A percentile compares a stretch with the other conserved stretches of the same genome.
Conservation (phyloP, 805 yeast genomes). For the Pichia gijzeniarum region DNA sequence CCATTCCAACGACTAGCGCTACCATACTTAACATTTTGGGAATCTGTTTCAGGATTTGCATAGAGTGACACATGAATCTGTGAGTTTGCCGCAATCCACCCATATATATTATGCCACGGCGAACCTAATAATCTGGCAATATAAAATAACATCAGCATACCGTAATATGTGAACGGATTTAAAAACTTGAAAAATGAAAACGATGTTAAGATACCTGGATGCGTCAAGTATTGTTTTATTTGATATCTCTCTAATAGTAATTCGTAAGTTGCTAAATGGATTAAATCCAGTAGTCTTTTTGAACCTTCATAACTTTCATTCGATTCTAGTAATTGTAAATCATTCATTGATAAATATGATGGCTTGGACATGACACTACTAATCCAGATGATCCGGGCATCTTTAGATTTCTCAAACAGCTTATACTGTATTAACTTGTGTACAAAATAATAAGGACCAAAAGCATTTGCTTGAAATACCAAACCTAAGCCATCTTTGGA, state of each 20-base stretch:
- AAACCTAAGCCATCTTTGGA: constrained; percentile 77
- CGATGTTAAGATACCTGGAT: constrained; percentile 91
- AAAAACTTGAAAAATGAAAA: constrained; percentile 71
- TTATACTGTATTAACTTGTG: constrained; percentile 50
- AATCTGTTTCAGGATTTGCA: constrained; percentile 39
- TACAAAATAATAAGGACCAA: constrained; percentile 85
- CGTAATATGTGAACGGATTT: constrained; percentile 72
- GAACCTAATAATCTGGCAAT: constrained; percentile 78
- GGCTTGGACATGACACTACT: constrained; percentile 79
- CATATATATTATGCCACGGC: constrained; percentile 82
- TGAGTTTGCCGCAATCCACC: constrained; percentile 87
- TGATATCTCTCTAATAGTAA: constrained; percentile 41
- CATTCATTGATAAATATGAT: constrained; percentile 63
- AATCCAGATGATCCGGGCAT: constrained; percentile 75
- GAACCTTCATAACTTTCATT: constrained; percentile 85
- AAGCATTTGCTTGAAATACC: constrained; percentile 93
- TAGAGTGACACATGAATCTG: constrained; percentile 59
- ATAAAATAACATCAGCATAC: constrained; percentile 81
- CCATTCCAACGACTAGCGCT: constrained; percentile 68
- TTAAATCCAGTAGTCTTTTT: constrained; percentile 75
- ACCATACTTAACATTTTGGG: constrained; percentile 56
- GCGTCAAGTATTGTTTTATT: constrained; percentile 69
- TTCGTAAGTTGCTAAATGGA: constrained; percentile 67
- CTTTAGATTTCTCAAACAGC: constrained; percentile 35
- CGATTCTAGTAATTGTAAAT: constrained; percentile 61